Percentiles rank a stretch among this genome's conserved stretches.
These are phyloP conservation scores for Alternaria angustiovoidea DNA, from an alignment of 2,329 filamentous ascomycete species.

Conservation along the genomic window DNA sequence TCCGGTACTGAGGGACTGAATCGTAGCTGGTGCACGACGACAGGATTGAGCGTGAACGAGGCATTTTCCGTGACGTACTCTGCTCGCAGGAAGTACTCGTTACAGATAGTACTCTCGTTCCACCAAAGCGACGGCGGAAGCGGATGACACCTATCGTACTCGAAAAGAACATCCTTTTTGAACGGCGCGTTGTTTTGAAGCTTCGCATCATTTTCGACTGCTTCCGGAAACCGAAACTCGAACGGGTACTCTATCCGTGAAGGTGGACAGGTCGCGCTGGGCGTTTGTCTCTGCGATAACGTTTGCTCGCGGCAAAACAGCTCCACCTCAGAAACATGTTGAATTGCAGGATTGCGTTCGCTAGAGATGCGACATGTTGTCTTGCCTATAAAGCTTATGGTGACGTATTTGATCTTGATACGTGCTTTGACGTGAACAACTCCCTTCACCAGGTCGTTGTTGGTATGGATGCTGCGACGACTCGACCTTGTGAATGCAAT, in stretches of 20 bases:
- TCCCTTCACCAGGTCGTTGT: conserved; percentile 31
- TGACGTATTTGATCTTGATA: conserved; percentile 24
- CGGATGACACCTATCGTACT: conserved; percentile 18
- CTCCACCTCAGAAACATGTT: conserved; percentile 19
- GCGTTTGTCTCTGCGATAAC: conserved; percentile 13
- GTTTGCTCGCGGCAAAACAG: conserved; percentile 23
- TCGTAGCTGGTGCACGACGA: conserved; percentile 27
- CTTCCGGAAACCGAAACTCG: conserved; percentile 33
- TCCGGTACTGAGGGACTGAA: conserved; percentile 30
- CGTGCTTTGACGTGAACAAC: conserved; percentile 26
- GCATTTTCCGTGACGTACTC: conserved; percentile 21
- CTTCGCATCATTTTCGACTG: conserved; percentile 19
- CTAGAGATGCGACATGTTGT: conserved; percentile 27
- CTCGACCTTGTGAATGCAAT: conserved; percentile 28
- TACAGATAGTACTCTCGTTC: conserved; percentile 23
- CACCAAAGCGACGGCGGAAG: conserved; percentile 32
- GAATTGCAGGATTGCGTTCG: conserved; percentile 22
- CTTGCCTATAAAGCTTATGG: conserved; percentile 27
- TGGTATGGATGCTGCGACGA: conserved; percentile 27
- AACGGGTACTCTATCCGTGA: conserved; percentile 31
- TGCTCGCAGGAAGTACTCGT: conserved; percentile 33
- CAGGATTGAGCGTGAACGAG: conserved; percentile 24
- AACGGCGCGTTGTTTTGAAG: conserved; percentile 18
- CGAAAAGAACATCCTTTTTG: conserved; percentile 18
- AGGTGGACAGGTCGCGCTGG: conserved; percentile 25